Conservation (phyloP, 2,329 filamentous ascomycete genomes). For the Thermothelomyces thermophilus region DNA sequence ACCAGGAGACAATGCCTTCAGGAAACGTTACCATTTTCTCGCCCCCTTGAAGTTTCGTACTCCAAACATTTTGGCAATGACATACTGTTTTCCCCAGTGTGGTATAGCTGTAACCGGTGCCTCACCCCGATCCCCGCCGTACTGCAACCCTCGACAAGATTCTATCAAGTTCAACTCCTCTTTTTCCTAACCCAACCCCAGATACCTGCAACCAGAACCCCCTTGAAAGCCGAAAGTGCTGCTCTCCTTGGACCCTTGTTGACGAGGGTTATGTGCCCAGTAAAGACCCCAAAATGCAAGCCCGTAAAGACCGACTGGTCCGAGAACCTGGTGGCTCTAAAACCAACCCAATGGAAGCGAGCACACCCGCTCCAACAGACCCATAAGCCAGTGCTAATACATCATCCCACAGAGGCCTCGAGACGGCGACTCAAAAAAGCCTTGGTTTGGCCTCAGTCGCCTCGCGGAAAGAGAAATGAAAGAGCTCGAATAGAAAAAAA, state of each 20-base stretch:
- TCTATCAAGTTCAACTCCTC: constrained; percentile 3
- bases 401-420: not conserved
- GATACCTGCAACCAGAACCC: not conserved
- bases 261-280: not conserved
- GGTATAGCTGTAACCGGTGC: not conserved
- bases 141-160: not conserved
- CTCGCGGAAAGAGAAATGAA: not conserved
- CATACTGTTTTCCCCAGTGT: not conserved
- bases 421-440: not conserved
- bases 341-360: not conserved
- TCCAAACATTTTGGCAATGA: not conserved
- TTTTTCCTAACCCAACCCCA: constrained; percentile 2
- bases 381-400: not conserved
- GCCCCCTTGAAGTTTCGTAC: not conserved
- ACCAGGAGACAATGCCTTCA: not conserved
- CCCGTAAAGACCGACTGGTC: not conserved
- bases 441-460: not conserved
- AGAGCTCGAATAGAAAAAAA: constrained; percentile 7
- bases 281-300: not conserved
- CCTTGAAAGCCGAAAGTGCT: not conserved
- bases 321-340: not conserved
- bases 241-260: not conserved
- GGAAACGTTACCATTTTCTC: not conserved
- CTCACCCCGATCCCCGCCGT: not conserved
- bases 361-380: not conserved